Evolutionary conservation across 768 basidiomycete genomes (phyloP).

Genomic region (Psilocybe subaeruginosa): DNA sequence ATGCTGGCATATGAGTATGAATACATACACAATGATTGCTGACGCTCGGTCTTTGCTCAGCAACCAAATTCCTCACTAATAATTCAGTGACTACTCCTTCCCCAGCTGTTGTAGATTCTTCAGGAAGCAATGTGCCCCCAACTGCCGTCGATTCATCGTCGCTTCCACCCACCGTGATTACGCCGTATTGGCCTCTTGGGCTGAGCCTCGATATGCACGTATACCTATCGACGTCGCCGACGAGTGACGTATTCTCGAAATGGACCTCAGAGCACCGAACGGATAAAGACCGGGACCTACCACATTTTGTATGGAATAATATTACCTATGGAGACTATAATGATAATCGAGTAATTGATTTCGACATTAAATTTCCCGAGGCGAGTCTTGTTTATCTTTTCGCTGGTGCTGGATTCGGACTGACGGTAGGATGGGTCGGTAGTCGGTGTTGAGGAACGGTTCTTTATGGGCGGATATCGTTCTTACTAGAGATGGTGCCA

Average conservation of each 20-base stretch:
- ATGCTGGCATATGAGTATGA: conserved; percentile 21
- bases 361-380: conserved; percentile 67
- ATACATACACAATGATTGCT: neutral
- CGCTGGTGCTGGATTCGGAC: neutral
- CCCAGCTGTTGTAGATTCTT: conserved; percentile 6
- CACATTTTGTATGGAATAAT: conserved; percentile 76
- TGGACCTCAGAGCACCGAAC: conserved; percentile 54
- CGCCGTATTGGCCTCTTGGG: conserved; percentile 63
- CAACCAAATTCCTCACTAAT: conserved; percentile 42
- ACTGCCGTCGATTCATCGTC: conserved; percentile 46
- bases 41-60: conserved; percentile 29
- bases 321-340: conserved; percentile 80
- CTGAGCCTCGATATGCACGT: conserved; percentile 72
- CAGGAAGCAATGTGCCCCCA: conserved; percentile 17
- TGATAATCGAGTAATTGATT: conserved; percentile 56
- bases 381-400: conserved; percentile 39
- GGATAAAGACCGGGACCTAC: conserved; percentile 54
- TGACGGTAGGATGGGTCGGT: neutral
- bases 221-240: conserved; percentile 69
- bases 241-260: conserved; percentile 59
- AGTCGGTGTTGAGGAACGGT: conserved; percentile 81
- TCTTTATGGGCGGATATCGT: conserved; percentile 86
- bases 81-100: conserved; percentile 32
- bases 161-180: conserved; percentile 57
- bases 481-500: conserved; percentile 65